phyloP scores from a whole-genome alignment of 495 filamentous ascomycete species.

The Peziza echinospora region DNA sequence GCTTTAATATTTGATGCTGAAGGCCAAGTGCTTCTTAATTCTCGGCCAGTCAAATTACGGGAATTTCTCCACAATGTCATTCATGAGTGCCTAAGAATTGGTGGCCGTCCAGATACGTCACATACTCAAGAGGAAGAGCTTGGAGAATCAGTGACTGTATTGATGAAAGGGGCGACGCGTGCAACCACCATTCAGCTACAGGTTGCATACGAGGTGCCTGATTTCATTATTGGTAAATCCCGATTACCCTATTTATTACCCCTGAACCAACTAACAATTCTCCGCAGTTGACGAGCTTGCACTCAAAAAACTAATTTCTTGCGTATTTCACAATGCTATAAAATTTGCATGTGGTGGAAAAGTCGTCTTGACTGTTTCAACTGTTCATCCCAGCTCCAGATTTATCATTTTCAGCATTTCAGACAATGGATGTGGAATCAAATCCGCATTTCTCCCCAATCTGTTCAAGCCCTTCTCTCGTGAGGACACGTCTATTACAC shows the following conservation, averaged over 20 bases:
- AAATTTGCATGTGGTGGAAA: constrained; percentile 56
- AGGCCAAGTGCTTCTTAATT: constrained; percentile 17
- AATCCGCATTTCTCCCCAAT: constrained; percentile 41
- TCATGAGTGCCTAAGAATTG: constrained; percentile 46
- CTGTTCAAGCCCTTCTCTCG: constrained; percentile 58
- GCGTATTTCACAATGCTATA: constrained; percentile 55
- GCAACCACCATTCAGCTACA: constrained; percentile 45
- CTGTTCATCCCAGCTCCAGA: constrained; percentile 25
- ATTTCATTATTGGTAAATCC: constrained; percentile 34
- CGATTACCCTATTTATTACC: constrained; percentile 2
- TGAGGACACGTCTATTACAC: constrained; percentile 50
- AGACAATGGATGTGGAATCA: constrained; percentile 57
- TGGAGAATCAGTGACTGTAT: constrained; percentile 48
- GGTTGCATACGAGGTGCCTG: constrained; percentile 42
- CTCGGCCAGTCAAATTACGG: constrained; percentile 37
- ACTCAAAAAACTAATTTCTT: constrained; percentile 51
- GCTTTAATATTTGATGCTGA: constrained; percentile 14
- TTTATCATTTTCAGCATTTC: constrained; percentile 39
- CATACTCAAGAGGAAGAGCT: constrained; percentile 34
- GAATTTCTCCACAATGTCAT: constrained; percentile 46
- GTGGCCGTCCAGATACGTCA: constrained; percentile 52
- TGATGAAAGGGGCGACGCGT: constrained; percentile 29
- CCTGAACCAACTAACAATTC: no score
- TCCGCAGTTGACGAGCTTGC: constrained; percentile 41
- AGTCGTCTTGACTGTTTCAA: constrained; percentile 36